A percentile compares a stretch with the other conserved stretches of the same genome.
Evolutionary conservation across 352 stramenopile genomes (phyloP).

Genomic region (Phytophthora fragariae): DNA sequence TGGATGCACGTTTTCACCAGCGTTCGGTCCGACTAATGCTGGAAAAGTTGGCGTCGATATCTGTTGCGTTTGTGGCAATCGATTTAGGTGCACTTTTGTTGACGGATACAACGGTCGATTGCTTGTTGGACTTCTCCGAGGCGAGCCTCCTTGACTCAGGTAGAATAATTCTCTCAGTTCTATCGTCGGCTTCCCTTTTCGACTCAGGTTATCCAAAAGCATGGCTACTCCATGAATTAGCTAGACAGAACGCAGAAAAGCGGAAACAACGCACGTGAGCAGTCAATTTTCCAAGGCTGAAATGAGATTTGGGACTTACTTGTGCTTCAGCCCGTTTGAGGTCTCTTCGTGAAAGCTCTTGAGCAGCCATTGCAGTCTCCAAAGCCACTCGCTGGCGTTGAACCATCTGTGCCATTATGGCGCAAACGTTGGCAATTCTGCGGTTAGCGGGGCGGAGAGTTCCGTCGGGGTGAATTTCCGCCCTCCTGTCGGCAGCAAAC

Average conservation of each 20-base stretch:
- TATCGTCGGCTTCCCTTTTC: constrained; percentile 36
- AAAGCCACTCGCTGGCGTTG: constrained; percentile 47
- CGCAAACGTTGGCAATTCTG: constrained; percentile 29
- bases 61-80: constrained; percentile 61
- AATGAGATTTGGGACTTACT: constrained; percentile 29
- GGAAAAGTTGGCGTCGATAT: constrained; percentile 56
- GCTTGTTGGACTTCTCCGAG: constrained; percentile 33
- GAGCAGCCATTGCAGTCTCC: constrained; percentile 34
- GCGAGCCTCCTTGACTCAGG: constrained; percentile 24
- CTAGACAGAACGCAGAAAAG: constrained; percentile 23
- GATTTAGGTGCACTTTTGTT: constrained; percentile 57
- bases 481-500: constrained; percentile 12
- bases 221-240: constrained; percentile 63
- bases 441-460: background rate
- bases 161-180: constrained; percentile 19
- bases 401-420: constrained; percentile 54
- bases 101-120: constrained; percentile 55
- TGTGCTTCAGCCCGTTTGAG: constrained; percentile 47
- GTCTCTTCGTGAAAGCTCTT: constrained; percentile 40
- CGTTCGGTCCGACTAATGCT: constrained; percentile 10
- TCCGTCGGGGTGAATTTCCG: constrained; percentile 15
- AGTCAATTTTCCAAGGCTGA: background rate
- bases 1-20: constrained; percentile 3
- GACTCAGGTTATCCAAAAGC: constrained; percentile 57
- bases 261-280: background rate